Evolutionary conservation across 1,139 yeast species (phyloP), one percentile per base, ranked within the genome.

Genomic region (Saccharomycopsis hybrid): DNA sequence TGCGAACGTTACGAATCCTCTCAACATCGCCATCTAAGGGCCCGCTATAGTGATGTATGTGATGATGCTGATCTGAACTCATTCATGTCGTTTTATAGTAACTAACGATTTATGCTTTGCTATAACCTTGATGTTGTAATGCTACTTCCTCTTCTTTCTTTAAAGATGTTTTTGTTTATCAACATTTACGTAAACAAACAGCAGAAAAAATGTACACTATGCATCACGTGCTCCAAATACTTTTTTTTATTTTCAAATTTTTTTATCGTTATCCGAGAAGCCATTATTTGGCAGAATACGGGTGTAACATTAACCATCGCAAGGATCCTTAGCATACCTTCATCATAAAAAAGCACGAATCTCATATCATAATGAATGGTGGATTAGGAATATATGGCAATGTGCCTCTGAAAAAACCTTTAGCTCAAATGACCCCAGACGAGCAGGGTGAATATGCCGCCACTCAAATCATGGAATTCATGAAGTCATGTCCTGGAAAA

Each of bases 401-500:
- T 9, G 24, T 36, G 9, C 39, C 39, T 7, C 40, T 36, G 28
- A 59, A 65, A 53, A 81, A 77, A 62, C 66, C 80, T 11, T 71
- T 77, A 55, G 67, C 76, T 45, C 87, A 87, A 60, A 82, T 90
- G 90, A 79, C 87, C 2, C 92, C 83, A 45, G 95, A 89, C 57
- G 96, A 90, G 63, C 96, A 88, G 68, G 96, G 96, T 2, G 94
- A 87, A 60, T 82, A 79, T 53, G 96, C 96, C 11, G 97, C 97
- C n/a, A 72, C 73, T 60, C 81, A 79, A 63, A 85, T 90, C 83
- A 78, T 88, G 64, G 78, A 74, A 49, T 78, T 85, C 67, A 87
- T 89, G 90, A 83, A 84, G 57, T 86, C 96, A 18, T 92, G 98
- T 69, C 97, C 97, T 0, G 97, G 97, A 27, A 92, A 92, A 65